A percentile compares a stretch with the other conserved stretches of the same genome.
Conservation (phyloP, 2,329 filamentous ascomycete species). For the Diaporthe citri region DNA sequence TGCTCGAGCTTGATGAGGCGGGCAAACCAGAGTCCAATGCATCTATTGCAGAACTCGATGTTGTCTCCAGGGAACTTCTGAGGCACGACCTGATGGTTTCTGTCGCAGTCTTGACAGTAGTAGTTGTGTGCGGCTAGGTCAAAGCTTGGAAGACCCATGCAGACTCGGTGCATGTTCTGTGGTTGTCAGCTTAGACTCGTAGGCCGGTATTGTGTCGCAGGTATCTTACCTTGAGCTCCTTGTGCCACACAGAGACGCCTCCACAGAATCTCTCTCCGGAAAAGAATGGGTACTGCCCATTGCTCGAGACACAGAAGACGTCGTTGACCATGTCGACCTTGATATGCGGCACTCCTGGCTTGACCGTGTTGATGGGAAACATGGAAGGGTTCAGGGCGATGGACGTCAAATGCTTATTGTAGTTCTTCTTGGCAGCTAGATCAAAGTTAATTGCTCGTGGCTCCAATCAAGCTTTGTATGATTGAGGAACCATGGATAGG, state of each 20-base stretch:
- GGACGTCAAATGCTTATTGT: fast-evolving
- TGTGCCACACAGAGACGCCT: not conserved
- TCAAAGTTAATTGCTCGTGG: not conserved
- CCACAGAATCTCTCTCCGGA: not conserved
- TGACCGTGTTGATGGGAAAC: not conserved
- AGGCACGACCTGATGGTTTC: not conserved
- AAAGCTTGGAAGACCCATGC: not conserved
- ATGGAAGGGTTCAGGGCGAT: not conserved
- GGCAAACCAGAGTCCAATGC: not conserved
- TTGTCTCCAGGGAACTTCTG: fast-evolving
- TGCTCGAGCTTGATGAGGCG: not conserved
- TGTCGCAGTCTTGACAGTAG: not conserved
- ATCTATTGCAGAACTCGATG: not conserved
- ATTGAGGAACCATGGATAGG: not conserved
- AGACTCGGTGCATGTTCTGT: not conserved
- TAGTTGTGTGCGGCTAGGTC: not conserved
- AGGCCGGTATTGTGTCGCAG: fast-evolving
- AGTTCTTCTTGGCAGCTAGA: not conserved
- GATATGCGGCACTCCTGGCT: not conserved
- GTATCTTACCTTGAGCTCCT: not conserved
- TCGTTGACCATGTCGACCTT: not conserved
- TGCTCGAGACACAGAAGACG: not conserved
- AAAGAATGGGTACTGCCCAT: not conserved
- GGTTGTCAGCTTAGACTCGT: not conserved
- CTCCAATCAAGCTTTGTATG: too few species aligned